These are phyloP conservation scores for Trypanosoma scelopori DNA, from an alignment of 208 protist genomes.

Conservation along the genomic window DNA sequence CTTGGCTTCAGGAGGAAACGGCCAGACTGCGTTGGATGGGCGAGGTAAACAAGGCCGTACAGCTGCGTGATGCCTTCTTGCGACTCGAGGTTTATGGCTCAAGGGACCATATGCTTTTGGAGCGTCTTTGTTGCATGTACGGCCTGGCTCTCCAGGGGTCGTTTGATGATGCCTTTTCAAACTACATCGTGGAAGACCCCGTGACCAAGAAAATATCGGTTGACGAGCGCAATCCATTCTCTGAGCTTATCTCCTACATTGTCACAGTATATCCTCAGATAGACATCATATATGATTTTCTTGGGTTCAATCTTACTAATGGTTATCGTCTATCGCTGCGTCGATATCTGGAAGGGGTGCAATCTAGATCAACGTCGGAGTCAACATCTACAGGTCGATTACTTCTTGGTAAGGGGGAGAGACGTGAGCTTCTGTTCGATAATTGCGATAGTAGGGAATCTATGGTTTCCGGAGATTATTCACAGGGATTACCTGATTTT, in stretches of 20 bases:
- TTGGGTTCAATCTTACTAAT: constrained; percentile 63
- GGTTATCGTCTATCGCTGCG: constrained; percentile 70
- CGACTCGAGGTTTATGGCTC: constrained; percentile 75
- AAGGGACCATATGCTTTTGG: constrained; percentile 63
- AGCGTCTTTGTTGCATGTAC: constrained; percentile 84
- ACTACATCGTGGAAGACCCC: constrained; percentile 71
- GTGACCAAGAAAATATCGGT: constrained; percentile 44
- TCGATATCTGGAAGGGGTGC: constrained; percentile 44
- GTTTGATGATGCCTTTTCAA: constrained; percentile 80
- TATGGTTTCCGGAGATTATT: constrained; percentile 58
- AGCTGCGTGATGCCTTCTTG: constrained; percentile 81
- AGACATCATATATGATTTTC: constrained; percentile 80
- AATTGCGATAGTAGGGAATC: constrained; percentile 57
- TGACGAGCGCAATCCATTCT: constrained; percentile 61
- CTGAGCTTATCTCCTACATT: constrained; percentile 52
- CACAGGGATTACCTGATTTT: constrained; percentile 80
- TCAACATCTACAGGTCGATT: constrained; percentile 31
- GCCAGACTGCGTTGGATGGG: constrained; percentile 82
- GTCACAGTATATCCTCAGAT: constrained; percentile 66
- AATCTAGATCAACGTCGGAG: constrained; percentile 28
- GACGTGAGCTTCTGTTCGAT: constrained; percentile 72
- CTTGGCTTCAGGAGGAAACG: constrained; percentile 77
- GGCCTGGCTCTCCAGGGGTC: constrained; percentile 66
- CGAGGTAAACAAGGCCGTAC: constrained; percentile 79
- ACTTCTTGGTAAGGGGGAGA: constrained; percentile 32